Evolutionary conservation across 352 stramenopile species (phyloP).

Genomic region (Sclerospora graminicola): DNA sequence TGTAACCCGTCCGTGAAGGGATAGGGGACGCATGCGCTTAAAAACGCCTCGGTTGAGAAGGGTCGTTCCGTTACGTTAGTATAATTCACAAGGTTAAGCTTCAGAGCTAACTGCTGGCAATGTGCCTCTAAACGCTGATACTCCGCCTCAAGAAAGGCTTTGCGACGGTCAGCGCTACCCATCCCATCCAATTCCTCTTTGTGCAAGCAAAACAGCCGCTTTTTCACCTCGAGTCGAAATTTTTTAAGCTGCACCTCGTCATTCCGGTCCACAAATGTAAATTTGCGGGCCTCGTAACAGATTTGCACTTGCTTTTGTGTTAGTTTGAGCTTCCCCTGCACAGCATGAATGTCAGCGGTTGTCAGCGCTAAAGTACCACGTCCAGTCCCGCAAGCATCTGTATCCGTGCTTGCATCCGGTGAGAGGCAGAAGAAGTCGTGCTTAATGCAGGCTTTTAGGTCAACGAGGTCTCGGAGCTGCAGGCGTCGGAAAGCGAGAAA

Average conservation of each 20-base stretch:
- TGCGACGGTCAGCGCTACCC: slow-evolving; percentile 51
- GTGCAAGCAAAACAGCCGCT: slow-evolving; percentile 59
- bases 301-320: slow-evolving; percentile 68
- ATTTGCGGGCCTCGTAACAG: slow-evolving; percentile 71
- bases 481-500: not conserved
- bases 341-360: slow-evolving; percentile 38
- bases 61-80: too few relatives aligned
- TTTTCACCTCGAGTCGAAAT: slow-evolving; percentile 76
- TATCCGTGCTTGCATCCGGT: slow-evolving; percentile 15
- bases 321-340: slow-evolving; percentile 70
- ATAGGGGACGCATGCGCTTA: too few relatives aligned
- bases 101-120: slow-evolving; percentile 35
- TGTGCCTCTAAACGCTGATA: slow-evolving; percentile 40
- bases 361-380: slow-evolving; percentile 32
- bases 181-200: slow-evolving; percentile 67
- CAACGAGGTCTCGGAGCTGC: slow-evolving; percentile 64
- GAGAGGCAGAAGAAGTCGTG: slow-evolving; percentile 51
- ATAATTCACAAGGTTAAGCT: slow-evolving; percentile 16
- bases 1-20: too few relatives aligned
- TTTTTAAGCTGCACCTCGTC: slow-evolving; percentile 50
- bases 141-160: slow-evolving; percentile 67
- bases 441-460: slow-evolving; percentile 48
- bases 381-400: slow-evolving; percentile 9
- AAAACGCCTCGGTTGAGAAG: too few relatives aligned
- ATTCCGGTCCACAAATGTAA: slow-evolving; percentile 35